Percentiles rank a stretch among this genome's conserved stretches.
Evolutionary conservation across 768 basidiomycete species (phyloP).

Genomic region (Lanmaoa rubissima): DNA sequence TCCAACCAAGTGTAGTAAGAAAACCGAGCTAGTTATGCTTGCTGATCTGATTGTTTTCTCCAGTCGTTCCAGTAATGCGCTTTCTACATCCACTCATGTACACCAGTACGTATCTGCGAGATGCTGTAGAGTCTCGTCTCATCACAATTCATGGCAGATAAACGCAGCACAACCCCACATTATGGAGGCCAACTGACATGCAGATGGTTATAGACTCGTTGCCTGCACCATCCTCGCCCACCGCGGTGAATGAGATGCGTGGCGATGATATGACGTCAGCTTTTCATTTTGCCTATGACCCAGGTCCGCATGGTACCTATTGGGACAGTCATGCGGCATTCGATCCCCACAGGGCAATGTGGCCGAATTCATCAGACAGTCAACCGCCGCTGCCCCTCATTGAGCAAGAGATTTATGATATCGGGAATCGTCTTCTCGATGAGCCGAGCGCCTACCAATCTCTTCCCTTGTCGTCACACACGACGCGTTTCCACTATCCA

Average conservation of each 20-base stretch:
- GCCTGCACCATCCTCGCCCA: no score
- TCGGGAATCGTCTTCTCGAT: background rate
- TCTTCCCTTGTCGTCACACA: background rate
- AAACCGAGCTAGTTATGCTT: background rate
- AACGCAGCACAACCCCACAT: background rate
- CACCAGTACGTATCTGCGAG: background rate
- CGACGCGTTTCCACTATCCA: background rate
- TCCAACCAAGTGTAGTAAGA: background rate
- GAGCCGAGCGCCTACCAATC: background rate
- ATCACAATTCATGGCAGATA: background rate
- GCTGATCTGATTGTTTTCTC: background rate
- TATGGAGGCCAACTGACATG: background rate
- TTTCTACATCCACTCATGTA: no score
- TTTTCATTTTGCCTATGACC: background rate
- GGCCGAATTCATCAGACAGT: background rate
- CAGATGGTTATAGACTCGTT: background rate
- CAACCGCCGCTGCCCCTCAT: no score
- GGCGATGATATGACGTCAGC: background rate
- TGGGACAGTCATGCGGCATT: background rate
- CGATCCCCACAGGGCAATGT: background rate
- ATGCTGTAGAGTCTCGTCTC: background rate
- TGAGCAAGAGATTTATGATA: background rate
- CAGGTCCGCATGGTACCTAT: no score
- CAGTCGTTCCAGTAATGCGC: background rate
- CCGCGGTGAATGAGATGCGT: background rate